These are phyloP conservation scores for Candida freyschussii DNA, from an alignment of 1,139 yeast species.

Conservation along the genomic window DNA sequence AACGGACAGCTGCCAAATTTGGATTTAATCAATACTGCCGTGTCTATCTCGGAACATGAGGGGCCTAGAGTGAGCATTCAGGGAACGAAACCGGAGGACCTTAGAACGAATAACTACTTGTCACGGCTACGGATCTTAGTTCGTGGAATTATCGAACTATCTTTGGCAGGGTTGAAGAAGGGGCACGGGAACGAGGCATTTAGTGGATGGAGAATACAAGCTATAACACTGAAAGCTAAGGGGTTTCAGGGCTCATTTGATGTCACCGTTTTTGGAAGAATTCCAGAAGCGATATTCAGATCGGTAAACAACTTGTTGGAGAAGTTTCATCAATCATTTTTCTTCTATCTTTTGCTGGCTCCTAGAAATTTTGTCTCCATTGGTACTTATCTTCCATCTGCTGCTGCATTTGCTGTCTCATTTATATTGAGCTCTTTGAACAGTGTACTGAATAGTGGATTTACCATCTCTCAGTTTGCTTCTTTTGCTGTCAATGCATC, in stretches of 20 bases:
- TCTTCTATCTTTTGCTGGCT: conserved; percentile 79
- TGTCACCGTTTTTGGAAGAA: conserved; percentile 87
- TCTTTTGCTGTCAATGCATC: conserved; percentile 24
- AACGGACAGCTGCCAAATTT: conserved; percentile 95
- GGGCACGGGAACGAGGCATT: conserved; percentile 81
- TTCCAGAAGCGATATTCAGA: conserved; percentile 81
- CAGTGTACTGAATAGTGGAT: conserved; percentile 41
- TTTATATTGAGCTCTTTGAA: conserved; percentile 71
- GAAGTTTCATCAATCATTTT: conserved; percentile 95
- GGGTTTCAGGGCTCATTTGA: conserved; percentile 46
- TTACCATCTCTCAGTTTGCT: conserved; percentile 9
- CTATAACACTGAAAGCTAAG: conserved; percentile 70
- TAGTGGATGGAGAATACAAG: conserved; percentile 95
- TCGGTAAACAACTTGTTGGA: conserved; percentile 90
- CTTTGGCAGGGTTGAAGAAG: conserved; percentile 61
- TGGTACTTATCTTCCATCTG: conserved; percentile 89
- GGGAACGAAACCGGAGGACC: conserved; percentile 44
- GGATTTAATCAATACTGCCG: conserved; percentile 81
- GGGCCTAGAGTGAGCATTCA: conserved; percentile 68
- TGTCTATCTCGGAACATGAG: conserved; percentile 67
- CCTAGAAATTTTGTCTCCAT: conserved; percentile 84
- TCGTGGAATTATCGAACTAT: conserved; percentile 61
- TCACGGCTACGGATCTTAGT: conserved; percentile 57
- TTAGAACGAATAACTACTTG: conserved; percentile 37
- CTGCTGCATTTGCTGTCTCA: conserved; percentile 64